Evolutionary conservation across 164 flowering plant species (phyloP).

Genomic region (Cinnamomum chago): DNA sequence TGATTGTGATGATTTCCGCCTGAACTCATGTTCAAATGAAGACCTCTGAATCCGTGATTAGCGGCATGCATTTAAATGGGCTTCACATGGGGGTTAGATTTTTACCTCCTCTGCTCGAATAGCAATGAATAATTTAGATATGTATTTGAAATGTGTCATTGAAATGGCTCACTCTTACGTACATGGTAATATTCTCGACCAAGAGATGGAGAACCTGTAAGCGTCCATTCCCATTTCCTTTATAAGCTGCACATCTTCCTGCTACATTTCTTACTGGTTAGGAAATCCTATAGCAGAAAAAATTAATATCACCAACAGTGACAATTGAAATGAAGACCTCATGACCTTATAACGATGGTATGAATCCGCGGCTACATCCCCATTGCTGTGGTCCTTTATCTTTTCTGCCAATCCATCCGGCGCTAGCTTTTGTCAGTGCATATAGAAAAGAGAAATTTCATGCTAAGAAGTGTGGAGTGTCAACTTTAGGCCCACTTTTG

Average conservation of each 20-base stretch:
- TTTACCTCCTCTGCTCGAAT: no score
- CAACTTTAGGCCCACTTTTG: no score
- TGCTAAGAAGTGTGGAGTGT: no score
- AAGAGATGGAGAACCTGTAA: conserved; percentile 75
- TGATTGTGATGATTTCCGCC: no score
- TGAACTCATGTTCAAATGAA: no score
- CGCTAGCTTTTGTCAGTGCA: neutral
- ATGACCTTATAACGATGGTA: conserved; percentile 46
- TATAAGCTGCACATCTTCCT: conserved; percentile 67
- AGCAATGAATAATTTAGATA: neutral
- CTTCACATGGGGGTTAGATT: no score
- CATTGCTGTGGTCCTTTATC: conserved; percentile 30
- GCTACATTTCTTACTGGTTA: conserved; percentile 1
- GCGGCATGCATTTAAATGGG: no score
- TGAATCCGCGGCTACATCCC: conserved; percentile 30
- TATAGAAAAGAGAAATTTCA: neutral
- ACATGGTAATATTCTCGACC: conserved; percentile 68
- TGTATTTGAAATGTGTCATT: neutral
- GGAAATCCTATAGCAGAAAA: neutral
- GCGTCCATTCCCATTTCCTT: conserved; percentile 51
- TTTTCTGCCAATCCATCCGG: conserved; percentile 20
- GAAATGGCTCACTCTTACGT: conserved; percentile 27
- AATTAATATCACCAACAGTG: neutral
- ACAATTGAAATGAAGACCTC: neutral
- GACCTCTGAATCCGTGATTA: no score